A percentile compares a stretch with the other conserved stretches of the same genome.
phyloP scores from a whole-genome alignment of 495 filamentous ascomycete genomes.

The Aspergillus bridgeri region DNA sequence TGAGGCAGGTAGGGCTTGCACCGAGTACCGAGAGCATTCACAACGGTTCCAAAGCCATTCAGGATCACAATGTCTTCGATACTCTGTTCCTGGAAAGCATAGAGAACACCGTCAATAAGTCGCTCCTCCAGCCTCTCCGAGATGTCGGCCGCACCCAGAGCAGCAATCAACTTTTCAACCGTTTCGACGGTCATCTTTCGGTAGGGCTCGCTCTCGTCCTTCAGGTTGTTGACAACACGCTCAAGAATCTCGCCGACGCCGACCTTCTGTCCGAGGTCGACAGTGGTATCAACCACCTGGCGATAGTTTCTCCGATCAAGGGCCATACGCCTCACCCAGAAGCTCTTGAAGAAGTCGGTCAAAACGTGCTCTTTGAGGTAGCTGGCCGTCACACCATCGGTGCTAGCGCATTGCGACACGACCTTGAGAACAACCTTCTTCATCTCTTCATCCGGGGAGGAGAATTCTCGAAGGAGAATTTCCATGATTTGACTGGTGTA shows the following conservation, averaged over 20 bases:
- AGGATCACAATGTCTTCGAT: conserved; percentile 95
- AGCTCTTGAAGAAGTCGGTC: conserved; percentile 96
- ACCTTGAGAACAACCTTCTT: conserved; percentile 99
- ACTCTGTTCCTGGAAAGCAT: conserved; percentile 97
- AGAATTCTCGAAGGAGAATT: conserved; percentile 91
- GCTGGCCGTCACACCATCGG: conserved; percentile 87
- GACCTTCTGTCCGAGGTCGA: conserved; percentile 95
- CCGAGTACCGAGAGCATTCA: conserved; percentile 89
- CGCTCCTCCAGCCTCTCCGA: conserved; percentile 88
- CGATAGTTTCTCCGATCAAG: conserved; percentile 95
- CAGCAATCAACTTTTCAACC: conserved; percentile 89
- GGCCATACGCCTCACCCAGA: conserved; percentile 97
- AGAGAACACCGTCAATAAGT: conserved; percentile 93
- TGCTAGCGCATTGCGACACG: conserved; percentile 93
- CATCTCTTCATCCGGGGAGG: conserved; percentile 98
- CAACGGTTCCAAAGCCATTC: conserved; percentile 98
- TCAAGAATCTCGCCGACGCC: conserved; percentile 94
- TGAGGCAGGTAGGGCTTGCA: conserved; percentile 97
- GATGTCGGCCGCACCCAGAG: conserved; percentile 90
- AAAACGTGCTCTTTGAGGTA: conserved; percentile 96
- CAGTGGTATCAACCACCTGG: conserved; percentile 96
- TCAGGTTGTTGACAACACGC: conserved; percentile 88
- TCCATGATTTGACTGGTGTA: conserved; percentile 99
- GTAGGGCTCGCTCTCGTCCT: conserved; percentile 97
- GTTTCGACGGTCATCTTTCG: conserved; percentile 99